Base-by-base conservation (phyloP, 305 asterid species). In the Solanum chacoense region DNA sequence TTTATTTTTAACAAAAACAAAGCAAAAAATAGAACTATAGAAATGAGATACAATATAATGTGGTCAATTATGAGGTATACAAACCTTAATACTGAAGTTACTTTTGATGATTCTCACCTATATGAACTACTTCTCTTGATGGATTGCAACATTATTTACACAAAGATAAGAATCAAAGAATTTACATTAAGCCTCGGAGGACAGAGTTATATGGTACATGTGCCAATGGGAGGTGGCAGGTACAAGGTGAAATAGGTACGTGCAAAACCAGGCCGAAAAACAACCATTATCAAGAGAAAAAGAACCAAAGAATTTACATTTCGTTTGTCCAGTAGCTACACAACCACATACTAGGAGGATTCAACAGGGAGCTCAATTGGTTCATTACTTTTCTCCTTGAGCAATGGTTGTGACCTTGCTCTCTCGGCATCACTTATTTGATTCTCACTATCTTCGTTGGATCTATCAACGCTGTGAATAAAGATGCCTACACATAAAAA, bases 381-480 rank as follows among this genome's bases (percentile, higher is more conserved):
- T 88, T 71, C 94, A 5, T 42, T 50, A 7, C 89, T 69, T 89
- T 93, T 92, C 89, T 92, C 94, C 32, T 89, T 93, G 28, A 94
- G 96, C 94, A 94, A 91, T 11, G 98, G 98, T 80, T 93, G 90
- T 36, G 93, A 86, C 29, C 89, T 92, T 24, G 92, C 22, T 89
- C 92, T 93, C 74, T 91, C 92, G 4, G 88, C 90, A 5, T 14
- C 87, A 36, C 94, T n/a, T 86, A 78, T 87, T 12, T 91, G 85
- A 67, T 88, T 83, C 90, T 87, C 94, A 10, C 69, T 76, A 3
- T 93, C 97, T 72, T 94, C 95, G 16, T 93, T 16, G 72, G 75
- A 93, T 87, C 94, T 89, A 90, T 95, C 98, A 84, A 94, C 97
- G 36, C 95, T 89, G 6, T 88, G 93, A 87, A 95, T 32, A 90